Conservation (phyloP, 129 eudicot species). For the Arctium lappa region DNA sequence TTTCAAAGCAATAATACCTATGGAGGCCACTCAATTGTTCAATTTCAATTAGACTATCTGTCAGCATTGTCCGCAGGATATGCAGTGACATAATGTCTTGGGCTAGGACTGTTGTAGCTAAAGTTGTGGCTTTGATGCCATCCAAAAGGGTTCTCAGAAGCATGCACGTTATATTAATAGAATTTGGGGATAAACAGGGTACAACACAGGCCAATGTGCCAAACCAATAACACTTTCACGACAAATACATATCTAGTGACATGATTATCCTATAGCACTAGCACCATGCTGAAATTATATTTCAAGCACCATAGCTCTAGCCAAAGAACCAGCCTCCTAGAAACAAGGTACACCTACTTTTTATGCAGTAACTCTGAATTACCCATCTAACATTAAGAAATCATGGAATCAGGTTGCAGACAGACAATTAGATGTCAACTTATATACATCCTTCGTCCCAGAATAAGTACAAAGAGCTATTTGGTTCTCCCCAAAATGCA, state of each 20-base stretch:
- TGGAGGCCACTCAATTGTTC: neutral
- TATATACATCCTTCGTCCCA: neutral
- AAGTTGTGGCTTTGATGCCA: neutral
- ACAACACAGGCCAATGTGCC: neutral
- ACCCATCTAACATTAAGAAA: neutral
- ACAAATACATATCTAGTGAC: neutral
- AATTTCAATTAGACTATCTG: neutral
- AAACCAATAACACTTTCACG: neutral
- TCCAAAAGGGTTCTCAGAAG: neutral
- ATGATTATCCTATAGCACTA: neutral
- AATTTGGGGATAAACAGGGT: neutral
- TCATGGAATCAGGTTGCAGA: neutral
- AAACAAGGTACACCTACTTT: neutral
- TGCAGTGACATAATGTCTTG: neutral
- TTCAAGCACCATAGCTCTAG: neutral
- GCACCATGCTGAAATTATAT: neutral
- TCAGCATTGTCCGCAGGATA: neutral
- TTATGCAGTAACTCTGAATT: neutral
- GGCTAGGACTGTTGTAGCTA: neutral
- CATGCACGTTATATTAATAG: neutral
- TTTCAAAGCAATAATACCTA: neutral
- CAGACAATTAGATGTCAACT: neutral
- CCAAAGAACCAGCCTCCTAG: neutral
- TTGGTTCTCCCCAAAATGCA: neutral
- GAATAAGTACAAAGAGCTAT: neutral